Base-by-base conservation (phyloP, 345 rosid species). In the Eucalyptus leucophloia region DNA sequence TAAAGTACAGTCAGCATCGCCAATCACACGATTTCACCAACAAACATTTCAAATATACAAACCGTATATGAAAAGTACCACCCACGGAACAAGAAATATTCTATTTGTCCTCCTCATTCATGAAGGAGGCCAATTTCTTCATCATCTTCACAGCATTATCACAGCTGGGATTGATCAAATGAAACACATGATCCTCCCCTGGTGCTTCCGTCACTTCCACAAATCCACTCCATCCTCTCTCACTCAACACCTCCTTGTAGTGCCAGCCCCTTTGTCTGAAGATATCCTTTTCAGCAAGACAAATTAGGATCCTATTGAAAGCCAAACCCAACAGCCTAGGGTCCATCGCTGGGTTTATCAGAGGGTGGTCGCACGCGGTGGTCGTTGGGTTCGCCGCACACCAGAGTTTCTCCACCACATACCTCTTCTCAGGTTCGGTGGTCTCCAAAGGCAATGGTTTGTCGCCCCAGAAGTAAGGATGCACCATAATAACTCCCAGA, bases 151-250 rank as follows among this genome's bases (percentile, higher is more conserved):
- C 51, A 53, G 94, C 92, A 28, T 86, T 90, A 7, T 91, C 93
- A 34, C 85, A 72, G 26, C 16, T 24, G 8, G 92, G 92, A 17
- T 92, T 89, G 21, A 87, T 21, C 88, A 92, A 88, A 42, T 93
- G 96, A 50, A 94, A 94, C 6, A 87, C 92, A 88, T 92, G 95
- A 4, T 89, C 91, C 72, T 93, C 92, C 9, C 90, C 93, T 54
- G 89, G 62, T 3, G 91, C 42, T 89, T 94, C 94, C 87, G 85
- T 50, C n/a, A 91, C 51, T 80, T 92, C 93, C 56, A 90, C 77
- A 16, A 44, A 62, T 16, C 94, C 96, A 5, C 8, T 42, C 93
- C 93, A 91, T 7, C 92, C 91, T 56, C 91, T 89, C 23, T 62
- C 69, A 86, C 89, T 89, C 89, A 92, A 9, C 4, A 49, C 18